A percentile compares a stretch with the other conserved stretches of the same genome.
Conservation (phyloP, 495 filamentous ascomycete genomes). For the Hamigera avellanea region DNA sequence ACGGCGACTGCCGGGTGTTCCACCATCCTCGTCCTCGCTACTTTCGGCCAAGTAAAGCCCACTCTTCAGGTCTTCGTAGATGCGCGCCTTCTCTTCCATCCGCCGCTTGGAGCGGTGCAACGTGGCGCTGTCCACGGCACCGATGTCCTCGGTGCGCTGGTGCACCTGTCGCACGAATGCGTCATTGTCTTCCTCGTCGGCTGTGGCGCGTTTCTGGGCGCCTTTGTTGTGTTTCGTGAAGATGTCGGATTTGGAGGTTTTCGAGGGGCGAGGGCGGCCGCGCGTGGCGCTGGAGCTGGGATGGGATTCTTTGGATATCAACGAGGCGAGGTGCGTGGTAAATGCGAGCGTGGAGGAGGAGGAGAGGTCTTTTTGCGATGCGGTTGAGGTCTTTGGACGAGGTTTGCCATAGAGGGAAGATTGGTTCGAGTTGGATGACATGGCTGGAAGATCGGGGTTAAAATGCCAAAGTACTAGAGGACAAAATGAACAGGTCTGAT, state of each 20-base stretch:
- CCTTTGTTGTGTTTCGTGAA: slow-evolving; percentile 63
- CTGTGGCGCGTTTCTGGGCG: slow-evolving; percentile 49
- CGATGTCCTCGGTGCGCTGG: slow-evolving; percentile 25
- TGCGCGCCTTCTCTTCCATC: slow-evolving; percentile 75
- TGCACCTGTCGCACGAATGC: slow-evolving; percentile 22
- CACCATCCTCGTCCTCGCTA: slow-evolving; percentile 24
- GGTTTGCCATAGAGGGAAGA: slow-evolving; percentile 61
- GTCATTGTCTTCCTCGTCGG: slow-evolving; percentile 27
- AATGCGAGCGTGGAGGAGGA: slow-evolving; percentile 71
- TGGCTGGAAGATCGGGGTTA: not conserved
- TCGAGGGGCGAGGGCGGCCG: slow-evolving; percentile 55
- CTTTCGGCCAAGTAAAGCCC: slow-evolving; percentile 38
- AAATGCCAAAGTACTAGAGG: not conserved
- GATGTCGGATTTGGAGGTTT: slow-evolving; percentile 52
- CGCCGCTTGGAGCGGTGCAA: slow-evolving; percentile 54
- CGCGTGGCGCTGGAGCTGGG: slow-evolving; percentile 18
- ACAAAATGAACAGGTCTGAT: not conserved
- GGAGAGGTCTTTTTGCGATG: slow-evolving; percentile 42
- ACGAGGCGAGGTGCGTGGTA: slow-evolving; percentile 61
- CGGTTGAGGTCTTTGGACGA: slow-evolving; percentile 37
- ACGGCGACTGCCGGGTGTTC: too few species aligned
- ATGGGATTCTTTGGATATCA: slow-evolving; percentile 42
- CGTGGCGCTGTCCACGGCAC: slow-evolving; percentile 30
- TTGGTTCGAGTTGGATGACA: slow-evolving; percentile 11
- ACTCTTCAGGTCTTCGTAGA: slow-evolving; percentile 78